phyloP scores from a whole-genome alignment of 2,329 filamentous ascomycete genomes.

The Stemphylium beticola region DNA sequence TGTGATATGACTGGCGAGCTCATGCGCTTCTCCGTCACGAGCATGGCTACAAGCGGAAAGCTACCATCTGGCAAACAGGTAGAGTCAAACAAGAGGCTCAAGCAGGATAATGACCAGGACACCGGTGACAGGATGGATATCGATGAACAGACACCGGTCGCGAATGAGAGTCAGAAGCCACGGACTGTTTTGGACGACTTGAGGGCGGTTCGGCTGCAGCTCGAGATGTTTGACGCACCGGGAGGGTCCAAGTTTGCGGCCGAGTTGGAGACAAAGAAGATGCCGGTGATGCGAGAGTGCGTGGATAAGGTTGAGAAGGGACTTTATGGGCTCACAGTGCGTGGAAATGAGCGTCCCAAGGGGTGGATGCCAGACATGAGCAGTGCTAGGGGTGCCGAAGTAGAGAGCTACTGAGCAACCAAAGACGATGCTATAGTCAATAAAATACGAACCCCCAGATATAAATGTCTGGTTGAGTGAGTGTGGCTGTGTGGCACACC shows the following conservation, averaged over 20 bases:
- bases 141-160: slow-evolving; percentile 34
- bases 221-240: slow-evolving; percentile 73
- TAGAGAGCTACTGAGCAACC: slow-evolving; percentile 47
- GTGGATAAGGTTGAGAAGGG: slow-evolving; percentile 94
- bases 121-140: slow-evolving; percentile 45
- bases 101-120: slow-evolving; percentile 21
- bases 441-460: neutral
- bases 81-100: slow-evolving; percentile 43
- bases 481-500: slow-evolving; percentile 22
- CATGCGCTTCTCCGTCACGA: slow-evolving; percentile 94
- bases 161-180: slow-evolving; percentile 34
- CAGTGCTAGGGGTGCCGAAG: slow-evolving; percentile 49
- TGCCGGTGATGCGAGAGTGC: slow-evolving; percentile 83
- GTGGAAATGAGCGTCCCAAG: slow-evolving; percentile 85
- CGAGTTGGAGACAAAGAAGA: slow-evolving; percentile 74
- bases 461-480: neutral
- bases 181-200: slow-evolving; percentile 81
- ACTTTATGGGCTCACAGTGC: slow-evolving; percentile 84
- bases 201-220: slow-evolving; percentile 74
- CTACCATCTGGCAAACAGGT: slow-evolving; percentile 50
- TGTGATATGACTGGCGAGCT: slow-evolving; percentile 95
- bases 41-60: slow-evolving; percentile 75
- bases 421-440: neutral
- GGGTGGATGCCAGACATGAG: slow-evolving; percentile 87
- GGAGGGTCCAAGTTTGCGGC: slow-evolving; percentile 61